These are phyloP conservation scores for Ogataea naganishii DNA, from an alignment of 805 yeast species.

Conservation along the genomic window DNA sequence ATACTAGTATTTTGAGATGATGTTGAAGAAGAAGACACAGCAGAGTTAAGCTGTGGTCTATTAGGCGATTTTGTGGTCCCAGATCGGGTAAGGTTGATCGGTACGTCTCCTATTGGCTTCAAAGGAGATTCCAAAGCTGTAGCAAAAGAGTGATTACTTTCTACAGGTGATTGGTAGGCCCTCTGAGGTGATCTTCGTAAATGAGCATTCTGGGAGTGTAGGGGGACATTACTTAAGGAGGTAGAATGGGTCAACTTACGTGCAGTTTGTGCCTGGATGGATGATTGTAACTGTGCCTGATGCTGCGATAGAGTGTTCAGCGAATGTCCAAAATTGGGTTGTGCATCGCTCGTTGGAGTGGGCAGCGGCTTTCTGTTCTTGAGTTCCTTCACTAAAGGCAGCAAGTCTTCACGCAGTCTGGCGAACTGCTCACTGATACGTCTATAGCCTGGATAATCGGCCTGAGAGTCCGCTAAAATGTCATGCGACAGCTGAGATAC, in stretches of 20 bases:
- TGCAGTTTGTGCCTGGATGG: conserved; percentile 14
- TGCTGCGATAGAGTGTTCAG: conserved; percentile 9
- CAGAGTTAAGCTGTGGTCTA: not conserved
- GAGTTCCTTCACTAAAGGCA: conserved; percentile 51
- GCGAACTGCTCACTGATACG: conserved; percentile 44
- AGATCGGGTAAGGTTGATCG: conserved; percentile 2
- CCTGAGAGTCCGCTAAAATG: not conserved
- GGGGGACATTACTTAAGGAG: too few relatives aligned
- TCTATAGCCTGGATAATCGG: conserved; percentile 12
- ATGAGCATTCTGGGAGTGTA: too few relatives aligned
- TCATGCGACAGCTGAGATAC: conserved; percentile 2
- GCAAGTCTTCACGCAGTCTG: conserved; percentile 52
- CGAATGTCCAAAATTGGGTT: conserved; percentile 3
- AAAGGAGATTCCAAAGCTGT: too few relatives aligned
- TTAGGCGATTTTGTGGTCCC: conserved; percentile 5
- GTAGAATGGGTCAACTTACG: too few relatives aligned
- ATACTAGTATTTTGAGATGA: too few relatives aligned
- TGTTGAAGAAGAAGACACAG: not conserved
- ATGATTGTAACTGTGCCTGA: conserved; percentile 14
- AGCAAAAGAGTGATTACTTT: too few relatives aligned
- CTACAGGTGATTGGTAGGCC: too few relatives aligned
- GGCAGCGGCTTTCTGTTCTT: conserved; percentile 66
- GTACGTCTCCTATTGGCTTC: not conserved
- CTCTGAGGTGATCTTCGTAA: too few relatives aligned
- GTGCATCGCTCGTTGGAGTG: conserved; percentile 34